Conservation (phyloP, 2,329 filamentous ascomycete genomes). For the Plenodomus lindquistii region DNA sequence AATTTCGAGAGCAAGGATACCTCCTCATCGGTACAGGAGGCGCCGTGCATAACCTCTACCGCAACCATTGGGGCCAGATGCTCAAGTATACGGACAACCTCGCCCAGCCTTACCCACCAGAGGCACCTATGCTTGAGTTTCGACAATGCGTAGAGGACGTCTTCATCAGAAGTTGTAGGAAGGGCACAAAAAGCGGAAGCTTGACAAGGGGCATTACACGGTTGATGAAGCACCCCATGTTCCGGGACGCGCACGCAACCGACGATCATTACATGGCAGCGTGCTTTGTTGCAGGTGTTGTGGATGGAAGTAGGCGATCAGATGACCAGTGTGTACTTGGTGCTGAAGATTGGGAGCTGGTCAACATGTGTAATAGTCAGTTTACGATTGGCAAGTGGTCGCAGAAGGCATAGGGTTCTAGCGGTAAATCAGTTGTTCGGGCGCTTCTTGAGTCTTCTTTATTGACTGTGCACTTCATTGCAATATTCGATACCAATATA, state of each 20-base stretch:
- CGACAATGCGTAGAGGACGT: conserved; percentile 67
- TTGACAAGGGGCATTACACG: conserved; percentile 61
- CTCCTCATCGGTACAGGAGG: conserved; percentile 65
- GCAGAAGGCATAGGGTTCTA: background rate
- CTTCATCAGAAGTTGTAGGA: conserved; percentile 52
- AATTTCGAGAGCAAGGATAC: conserved; percentile 58
- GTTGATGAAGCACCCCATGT: conserved; percentile 70
- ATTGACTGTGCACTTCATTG: background rate
- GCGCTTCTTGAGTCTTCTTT: background rate
- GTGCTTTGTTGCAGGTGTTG: conserved; percentile 63
- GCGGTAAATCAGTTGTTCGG: background rate
- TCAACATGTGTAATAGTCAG: conserved; percentile 42
- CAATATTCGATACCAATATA: background rate
- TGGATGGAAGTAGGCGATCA: conserved; percentile 24
- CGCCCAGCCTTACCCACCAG: conserved; percentile 62
- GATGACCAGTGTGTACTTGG: conserved; percentile 31
- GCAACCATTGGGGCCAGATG: conserved; percentile 69
- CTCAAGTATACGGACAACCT: conserved; percentile 66
- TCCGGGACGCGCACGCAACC: conserved; percentile 68
- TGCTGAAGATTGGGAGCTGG: conserved; percentile 39
- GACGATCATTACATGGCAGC: conserved; percentile 73
- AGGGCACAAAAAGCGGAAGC: conserved; percentile 51
- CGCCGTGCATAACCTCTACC: conserved; percentile 71
- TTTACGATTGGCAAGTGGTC: conserved; percentile 36
- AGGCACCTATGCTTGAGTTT: conserved; percentile 66